These are phyloP conservation scores for Candida vartiovaarae DNA, from an alignment of 805 yeast genomes.

Conservation along the genomic window DNA sequence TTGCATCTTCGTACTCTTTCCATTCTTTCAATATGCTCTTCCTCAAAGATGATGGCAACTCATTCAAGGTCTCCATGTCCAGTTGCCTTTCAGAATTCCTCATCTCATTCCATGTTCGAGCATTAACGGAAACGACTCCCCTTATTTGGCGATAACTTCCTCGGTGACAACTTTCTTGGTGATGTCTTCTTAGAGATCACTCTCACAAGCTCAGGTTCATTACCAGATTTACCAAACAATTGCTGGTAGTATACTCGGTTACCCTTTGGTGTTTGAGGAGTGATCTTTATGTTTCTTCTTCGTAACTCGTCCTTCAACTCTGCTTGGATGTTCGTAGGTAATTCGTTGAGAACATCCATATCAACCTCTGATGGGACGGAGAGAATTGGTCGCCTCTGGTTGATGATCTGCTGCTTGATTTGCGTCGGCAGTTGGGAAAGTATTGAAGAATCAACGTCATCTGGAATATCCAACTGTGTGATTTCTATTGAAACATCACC, in stretches of 20 bases:
- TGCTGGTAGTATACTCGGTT: constrained; percentile 18
- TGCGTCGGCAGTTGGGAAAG: constrained; percentile 21
- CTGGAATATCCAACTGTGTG: constrained; percentile 23
- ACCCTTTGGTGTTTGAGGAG: constrained; percentile 17
- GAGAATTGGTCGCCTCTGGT: constrained; percentile 15
- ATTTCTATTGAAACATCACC: background rate
- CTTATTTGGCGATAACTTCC: constrained; percentile 11
- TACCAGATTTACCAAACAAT: constrained; percentile 11
- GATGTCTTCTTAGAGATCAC: constrained; percentile 6
- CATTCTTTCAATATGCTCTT: constrained; percentile 16
- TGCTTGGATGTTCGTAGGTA: constrained; percentile 58
- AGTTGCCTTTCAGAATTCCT: background rate
- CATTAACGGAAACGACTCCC: background rate
- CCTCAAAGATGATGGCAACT: constrained; percentile 18
- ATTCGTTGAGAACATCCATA: constrained; percentile 51
- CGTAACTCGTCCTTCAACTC: constrained; percentile 53
- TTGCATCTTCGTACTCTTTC: constrained; percentile 9
- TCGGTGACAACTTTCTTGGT: constrained; percentile 5
- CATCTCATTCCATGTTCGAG: too few species aligned
- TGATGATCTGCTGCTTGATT: constrained; percentile 9
- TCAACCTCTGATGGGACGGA: constrained; percentile 39
- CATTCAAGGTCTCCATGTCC: constrained; percentile 20
- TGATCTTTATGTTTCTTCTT: constrained; percentile 29
- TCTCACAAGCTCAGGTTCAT: constrained; percentile 10
- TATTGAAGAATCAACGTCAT: constrained; percentile 23